Evolutionary conservation across 2,329 filamentous ascomycete genomes (phyloP), one percentile per base, ranked within the genome.

Genomic region (Fusarium robinianum): DNA sequence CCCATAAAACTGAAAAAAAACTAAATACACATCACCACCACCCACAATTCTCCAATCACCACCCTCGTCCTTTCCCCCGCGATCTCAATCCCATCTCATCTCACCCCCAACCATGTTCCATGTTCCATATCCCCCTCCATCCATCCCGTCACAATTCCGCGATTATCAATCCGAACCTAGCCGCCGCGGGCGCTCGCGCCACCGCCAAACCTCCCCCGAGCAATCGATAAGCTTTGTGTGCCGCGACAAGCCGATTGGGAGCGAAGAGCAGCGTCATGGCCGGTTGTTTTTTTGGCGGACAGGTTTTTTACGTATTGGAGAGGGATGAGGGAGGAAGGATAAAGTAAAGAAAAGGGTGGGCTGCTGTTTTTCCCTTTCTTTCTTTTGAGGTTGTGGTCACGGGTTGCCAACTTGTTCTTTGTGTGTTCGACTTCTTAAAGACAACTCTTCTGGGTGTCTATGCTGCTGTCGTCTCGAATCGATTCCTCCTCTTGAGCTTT

Each of bases 101-200:
- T 16, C 21, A 12, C 14, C 23, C 33, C 19, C 16, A 18, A 22
- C 23, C n/a, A 19, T 55, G 38, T 43, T 41, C 54, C 51, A 36
- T 35, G 41, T 55, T 57, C 51, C 44, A 11, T 35, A 35, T 31
- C 34, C 31, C 27, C 19, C 21, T 4, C 30, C 15, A 24, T 16
- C 39, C 39, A 35, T 30, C 47, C 52, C 46, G 44, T 56, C 37
- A 48, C 46, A 49, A 43, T 59, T 62, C 57, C 58, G 58, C 57
- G 25, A 61, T 61, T 59, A 58, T 47, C 55, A 62, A 62, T 62
- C 60, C 60, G 60, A 62, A 61, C 54, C 51, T 62, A 61, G 50
- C 60, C 60, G 60, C 53, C 49, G 41, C 49, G 37, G 49, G 46
- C 40, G 15, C 22, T 31, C 34, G 27, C 51, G 45, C 52, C 49